Evolutionary conservation across 805 yeast species (phyloP).

Genomic region (Komagataella phaffii): DNA sequence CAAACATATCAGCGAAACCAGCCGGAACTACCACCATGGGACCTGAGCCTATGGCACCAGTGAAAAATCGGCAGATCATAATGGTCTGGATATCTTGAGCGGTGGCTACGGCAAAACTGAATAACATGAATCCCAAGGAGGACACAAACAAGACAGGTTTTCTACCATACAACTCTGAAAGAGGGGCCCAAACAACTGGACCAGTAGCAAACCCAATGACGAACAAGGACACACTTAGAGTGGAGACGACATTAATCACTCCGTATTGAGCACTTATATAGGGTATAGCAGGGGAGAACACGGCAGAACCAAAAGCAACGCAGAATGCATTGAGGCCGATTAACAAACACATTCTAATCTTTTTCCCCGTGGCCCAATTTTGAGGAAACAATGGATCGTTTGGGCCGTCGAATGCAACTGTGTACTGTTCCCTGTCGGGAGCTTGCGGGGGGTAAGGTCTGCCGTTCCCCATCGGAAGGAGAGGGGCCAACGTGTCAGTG

Average conservation of each 20-base stretch:
- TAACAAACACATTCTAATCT: conserved; percentile 26
- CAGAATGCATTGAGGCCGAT: conserved; percentile 35
- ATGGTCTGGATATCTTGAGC: conserved; percentile 69
- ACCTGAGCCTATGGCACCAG: conserved; percentile 75
- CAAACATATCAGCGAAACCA: conserved; percentile 70
- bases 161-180: conserved; percentile 71
- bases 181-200: conserved; percentile 83
- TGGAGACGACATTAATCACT: conserved; percentile 55
- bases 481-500: conserved; percentile 19
- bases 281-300: conserved; percentile 51
- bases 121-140: conserved; percentile 39
- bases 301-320: conserved; percentile 72
- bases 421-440: conserved; percentile 40
- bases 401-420: conserved; percentile 66
- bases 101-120: conserved; percentile 66
- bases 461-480: conserved; percentile 56
- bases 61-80: conserved; percentile 65
- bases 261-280: conserved; percentile 36
- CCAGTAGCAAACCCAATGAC: conserved; percentile 94
- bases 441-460: conserved; percentile 50
- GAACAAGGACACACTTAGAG: conserved; percentile 65
- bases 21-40: conserved; percentile 83
- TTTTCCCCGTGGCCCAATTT: conserved; percentile 50
- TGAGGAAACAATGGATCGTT: conserved; percentile 72
- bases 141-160: conserved; percentile 45